Evolutionary conservation across 1,139 yeast species (phyloP).

Genomic region (Pneumocystis jirovecii): DNA sequence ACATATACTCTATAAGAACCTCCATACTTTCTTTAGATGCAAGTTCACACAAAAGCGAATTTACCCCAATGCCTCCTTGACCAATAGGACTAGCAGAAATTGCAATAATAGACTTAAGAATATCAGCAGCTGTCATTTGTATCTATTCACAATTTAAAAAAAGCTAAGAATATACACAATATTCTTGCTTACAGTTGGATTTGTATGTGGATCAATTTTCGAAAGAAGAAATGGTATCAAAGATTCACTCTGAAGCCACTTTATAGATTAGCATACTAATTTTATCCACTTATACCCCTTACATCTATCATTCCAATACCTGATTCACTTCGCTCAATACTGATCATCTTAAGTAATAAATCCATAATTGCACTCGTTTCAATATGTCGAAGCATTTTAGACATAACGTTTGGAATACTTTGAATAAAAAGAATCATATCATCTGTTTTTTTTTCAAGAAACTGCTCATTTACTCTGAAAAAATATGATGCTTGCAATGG

Average conservation of each 20-base stretch:
- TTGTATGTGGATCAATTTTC: conserved; percentile 8
- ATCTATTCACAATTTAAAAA: conserved; percentile 34
- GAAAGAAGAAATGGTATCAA: conserved; percentile 7
- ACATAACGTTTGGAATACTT: conserved; percentile 47
- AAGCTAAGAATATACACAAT: conserved; percentile 25
- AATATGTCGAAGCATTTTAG: conserved; percentile 58
- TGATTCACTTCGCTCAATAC: conserved; percentile 57
- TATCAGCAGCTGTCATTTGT: conserved; percentile 92
- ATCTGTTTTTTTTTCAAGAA: conserved; percentile 78
- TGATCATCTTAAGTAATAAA: conserved; percentile 58
- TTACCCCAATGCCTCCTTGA: conserved; percentile 88
- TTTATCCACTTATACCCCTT: not conserved
- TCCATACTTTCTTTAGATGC: conserved; percentile 59
- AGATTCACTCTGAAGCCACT: conserved; percentile 12
- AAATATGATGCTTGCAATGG: conserved; percentile 73
- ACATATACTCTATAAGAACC: conserved; percentile 64
- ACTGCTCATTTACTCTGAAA: conserved; percentile 86
- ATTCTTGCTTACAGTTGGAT: conserved; percentile 21
- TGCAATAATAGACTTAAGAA: conserved; percentile 80
- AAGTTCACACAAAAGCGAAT: conserved; percentile 79
- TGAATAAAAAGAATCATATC: conserved; percentile 62
- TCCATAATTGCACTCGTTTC: conserved; percentile 80
- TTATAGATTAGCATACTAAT: not conserved
- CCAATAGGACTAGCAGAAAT: conserved; percentile 81
- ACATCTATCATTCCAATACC: conserved; percentile 40